Evolutionary conservation across 1,139 yeast species (phyloP).

Genomic region (Suhomyces panamericanus): DNA sequence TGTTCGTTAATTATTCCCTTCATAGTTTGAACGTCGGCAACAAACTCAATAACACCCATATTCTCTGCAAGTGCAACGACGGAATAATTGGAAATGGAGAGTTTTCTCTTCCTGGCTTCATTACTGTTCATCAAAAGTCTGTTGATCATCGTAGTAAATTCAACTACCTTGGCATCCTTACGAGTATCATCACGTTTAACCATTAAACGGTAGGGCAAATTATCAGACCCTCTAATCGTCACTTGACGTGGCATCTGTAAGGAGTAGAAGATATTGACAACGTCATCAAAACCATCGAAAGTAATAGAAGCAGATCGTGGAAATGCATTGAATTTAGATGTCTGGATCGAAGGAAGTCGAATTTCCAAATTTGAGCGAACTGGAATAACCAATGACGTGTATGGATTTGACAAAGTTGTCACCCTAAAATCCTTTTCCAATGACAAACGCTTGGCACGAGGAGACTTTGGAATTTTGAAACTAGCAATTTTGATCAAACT

Average conservation of each 20-base stretch:
- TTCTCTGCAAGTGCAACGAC: conserved; percentile 87
- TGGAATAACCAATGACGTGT: conserved; percentile 73
- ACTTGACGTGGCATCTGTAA: conserved; percentile 86
- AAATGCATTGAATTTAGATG: conserved; percentile 52
- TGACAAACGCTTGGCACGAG: conserved; percentile 31
- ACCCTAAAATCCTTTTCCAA: conserved; percentile 48
- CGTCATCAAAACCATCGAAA: conserved; percentile 57
- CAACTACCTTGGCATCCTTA: conserved; percentile 94
- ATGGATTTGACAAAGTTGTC: conserved; percentile 52
- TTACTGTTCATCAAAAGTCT: conserved; percentile 63
- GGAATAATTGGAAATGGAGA: conserved; percentile 78
- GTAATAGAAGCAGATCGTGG: conserved; percentile 54
- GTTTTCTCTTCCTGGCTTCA: conserved; percentile 70
- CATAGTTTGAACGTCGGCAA: conserved; percentile 78
- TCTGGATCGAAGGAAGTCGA: conserved; percentile 54
- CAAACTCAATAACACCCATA: conserved; percentile 93
- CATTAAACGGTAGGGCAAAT: conserved; percentile 65
- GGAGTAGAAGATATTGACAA: conserved; percentile 70
- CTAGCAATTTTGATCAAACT: conserved; percentile 39
- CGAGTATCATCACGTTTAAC: conserved; percentile 92
- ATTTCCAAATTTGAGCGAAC: conserved; percentile 73
- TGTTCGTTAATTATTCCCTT: conserved; percentile 60
- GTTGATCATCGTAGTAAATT: conserved; percentile 85
- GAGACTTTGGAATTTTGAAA: conserved; percentile 37
- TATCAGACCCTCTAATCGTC: conserved; percentile 76